Base-by-base conservation (phyloP, 768 basidiomycete species). In the Cubamyces sp. region DNA sequence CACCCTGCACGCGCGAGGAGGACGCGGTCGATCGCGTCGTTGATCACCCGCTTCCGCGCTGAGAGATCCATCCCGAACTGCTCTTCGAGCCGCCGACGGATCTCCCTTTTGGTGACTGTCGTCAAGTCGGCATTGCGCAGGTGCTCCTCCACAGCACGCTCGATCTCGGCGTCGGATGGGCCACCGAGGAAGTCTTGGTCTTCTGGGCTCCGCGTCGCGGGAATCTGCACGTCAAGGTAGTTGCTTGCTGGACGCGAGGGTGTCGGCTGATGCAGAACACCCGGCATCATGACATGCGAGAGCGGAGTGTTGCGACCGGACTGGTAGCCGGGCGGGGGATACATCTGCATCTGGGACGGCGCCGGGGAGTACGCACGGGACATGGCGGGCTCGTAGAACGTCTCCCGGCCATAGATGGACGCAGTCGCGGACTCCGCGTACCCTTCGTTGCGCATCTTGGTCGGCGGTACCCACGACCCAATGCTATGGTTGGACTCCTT, bases 401-500 rank as follows among this genome's bases (percentile, higher is more conserved):
- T 95, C 72, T 94, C 92, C 43, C 91, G 91, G 46, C 94, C 93
- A 66, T 95, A 95, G 28, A 94, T 72, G 0, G 92, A 94, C 2
- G 85, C 88, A 8, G 91, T 87, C 16, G 82, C 86, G 3, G 90
- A 91, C 70, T 92, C 88, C 3, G 87, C 81, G 57, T 92, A 92
- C 1, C 86, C 91, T 26, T 89, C 87, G 68, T 85, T 88, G 65
- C 83, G 86, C 65, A 82, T 73, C 70, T 89, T 90, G 42, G 78
- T 77, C 0, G 91, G 92, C 37, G 94, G 93, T 11, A 90, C 87
- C 91, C 93, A 96, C 0, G 92, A 95, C 8, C 93, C 93, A 53
- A 95, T 92, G 63, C 92, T 94, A 75, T 96, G 94, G 69, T 96
- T 96, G 0, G 92, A 95, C 66, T 96, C 95, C 74, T 95, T 94